These are phyloP conservation scores for Citrus cavaleriei DNA, from an alignment of 345 rosid species.

Conservation along the genomic window DNA sequence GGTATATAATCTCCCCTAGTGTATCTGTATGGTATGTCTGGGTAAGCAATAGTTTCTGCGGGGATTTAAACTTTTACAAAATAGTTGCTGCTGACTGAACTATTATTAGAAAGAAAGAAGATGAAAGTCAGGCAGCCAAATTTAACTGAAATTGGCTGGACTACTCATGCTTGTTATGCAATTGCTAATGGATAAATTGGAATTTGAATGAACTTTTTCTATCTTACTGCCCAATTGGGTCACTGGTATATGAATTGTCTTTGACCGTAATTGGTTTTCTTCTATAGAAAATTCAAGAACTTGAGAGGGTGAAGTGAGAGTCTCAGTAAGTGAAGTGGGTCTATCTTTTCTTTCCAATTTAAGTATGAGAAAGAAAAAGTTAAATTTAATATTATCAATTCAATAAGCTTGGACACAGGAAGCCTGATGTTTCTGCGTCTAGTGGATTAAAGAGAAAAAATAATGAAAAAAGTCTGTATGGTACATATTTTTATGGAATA, in stretches of 20 bases:
- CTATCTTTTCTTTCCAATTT: background rate
- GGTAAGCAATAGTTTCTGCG: slow-evolving; percentile 4
- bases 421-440: no score
- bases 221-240: background rate
- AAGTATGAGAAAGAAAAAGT: background rate
- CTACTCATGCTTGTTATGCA: background rate
- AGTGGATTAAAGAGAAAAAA: no score
- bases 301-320: no score
- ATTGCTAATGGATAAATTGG: background rate
- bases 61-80: background rate
- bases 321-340: background rate
- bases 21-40: background rate
- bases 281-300: no score
- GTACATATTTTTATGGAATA: no score
- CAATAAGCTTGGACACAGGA: no score
- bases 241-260: background rate
- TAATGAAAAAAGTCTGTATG: no score
- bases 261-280: background rate
- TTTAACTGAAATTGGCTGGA: background rate
- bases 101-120: background rate
- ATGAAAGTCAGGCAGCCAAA: background rate
- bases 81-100: background rate
- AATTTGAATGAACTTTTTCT: background rate
- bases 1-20: background rate
- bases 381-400: no score